Evolutionary conservation across 257 asterid genomes (phyloP).

Genomic region (Scutellaria minor): DNA sequence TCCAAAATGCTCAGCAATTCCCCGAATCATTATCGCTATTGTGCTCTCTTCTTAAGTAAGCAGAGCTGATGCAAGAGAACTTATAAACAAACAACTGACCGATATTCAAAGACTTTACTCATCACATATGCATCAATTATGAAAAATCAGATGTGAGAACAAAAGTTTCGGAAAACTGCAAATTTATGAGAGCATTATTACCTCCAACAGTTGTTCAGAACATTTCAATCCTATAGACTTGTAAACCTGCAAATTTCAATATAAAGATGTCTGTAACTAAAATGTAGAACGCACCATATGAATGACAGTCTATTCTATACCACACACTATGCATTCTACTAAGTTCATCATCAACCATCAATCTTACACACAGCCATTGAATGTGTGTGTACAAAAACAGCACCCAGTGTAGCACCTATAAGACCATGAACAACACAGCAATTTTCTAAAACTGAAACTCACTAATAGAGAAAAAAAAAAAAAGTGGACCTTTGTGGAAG

Average conservation of each 20-base stretch:
- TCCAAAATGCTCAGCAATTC: not conserved
- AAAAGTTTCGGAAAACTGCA: not conserved
- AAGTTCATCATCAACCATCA: not conserved
- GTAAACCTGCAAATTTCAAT: slow-evolving; percentile 62
- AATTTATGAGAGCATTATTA: slow-evolving; percentile 35
- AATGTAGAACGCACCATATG: not conserved
- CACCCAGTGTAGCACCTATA: not conserved
- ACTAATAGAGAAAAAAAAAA: not conserved
- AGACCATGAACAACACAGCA: not conserved
- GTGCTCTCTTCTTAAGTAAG: not conserved
- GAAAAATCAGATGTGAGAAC: not conserved
- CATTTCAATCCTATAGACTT: slow-evolving; percentile 71
- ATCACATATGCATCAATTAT: not conserved
- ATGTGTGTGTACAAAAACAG: no score
- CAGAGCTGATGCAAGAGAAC: slow-evolving; percentile 2
- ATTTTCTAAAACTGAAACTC: not conserved
- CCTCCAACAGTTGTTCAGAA: slow-evolving; percentile 78
- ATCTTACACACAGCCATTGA: not conserved
- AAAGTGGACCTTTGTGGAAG: slow-evolving; percentile 84
- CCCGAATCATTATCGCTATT: not conserved
- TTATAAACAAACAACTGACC: no score
- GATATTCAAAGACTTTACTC: not conserved
- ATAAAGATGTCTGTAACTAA: not conserved
- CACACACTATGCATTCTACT: not conserved
- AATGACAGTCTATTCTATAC: not conserved